Conservation (phyloP, 768 basidiomycete genomes). For the Lactarius indigo region DNA sequence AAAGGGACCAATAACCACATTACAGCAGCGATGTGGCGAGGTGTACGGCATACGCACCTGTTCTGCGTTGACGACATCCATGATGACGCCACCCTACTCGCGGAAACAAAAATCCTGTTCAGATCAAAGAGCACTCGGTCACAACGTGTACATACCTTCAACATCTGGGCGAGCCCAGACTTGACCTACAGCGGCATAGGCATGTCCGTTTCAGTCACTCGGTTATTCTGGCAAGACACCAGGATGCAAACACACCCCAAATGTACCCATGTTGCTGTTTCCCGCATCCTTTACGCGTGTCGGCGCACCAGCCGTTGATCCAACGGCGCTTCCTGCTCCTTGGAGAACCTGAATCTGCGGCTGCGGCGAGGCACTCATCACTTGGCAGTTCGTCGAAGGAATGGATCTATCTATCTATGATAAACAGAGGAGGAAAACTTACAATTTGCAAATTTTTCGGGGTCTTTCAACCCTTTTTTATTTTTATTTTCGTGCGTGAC, state of each 20-base stretch:
- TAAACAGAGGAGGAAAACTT: not conserved
- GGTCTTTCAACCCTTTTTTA: not conserved
- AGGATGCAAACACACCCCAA: conserved; percentile 47
- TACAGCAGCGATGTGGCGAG: not conserved
- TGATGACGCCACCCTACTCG: conserved; percentile 77
- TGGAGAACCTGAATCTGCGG: conserved; percentile 27
- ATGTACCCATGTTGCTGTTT: conserved; percentile 63
- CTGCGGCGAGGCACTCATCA: conserved; percentile 31
- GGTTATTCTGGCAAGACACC: conserved; percentile 3
- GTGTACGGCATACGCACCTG: conserved; percentile 37
- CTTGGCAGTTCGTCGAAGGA: conserved; percentile 3
- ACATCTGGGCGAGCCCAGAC: conserved; percentile 94
- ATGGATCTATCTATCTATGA: not conserved
- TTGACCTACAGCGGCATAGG: conserved; percentile 58
- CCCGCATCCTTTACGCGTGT: conserved; percentile 52
- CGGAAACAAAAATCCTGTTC: conserved; percentile 4
- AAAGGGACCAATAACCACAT: conserved; percentile 30
- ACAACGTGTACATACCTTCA: conserved; percentile 57
- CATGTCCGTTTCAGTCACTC: conserved; percentile 14
- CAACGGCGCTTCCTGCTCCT: conserved; percentile 38
- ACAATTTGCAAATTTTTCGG: not conserved
- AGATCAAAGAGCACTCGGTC: conserved; percentile 16
- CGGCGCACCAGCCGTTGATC: conserved; percentile 46
- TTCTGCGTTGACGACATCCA: conserved; percentile 90
- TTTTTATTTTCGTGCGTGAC: not conserved